Conservation (phyloP, 176 grass and related monocot genomes). For the Themeda triandra region DNA sequence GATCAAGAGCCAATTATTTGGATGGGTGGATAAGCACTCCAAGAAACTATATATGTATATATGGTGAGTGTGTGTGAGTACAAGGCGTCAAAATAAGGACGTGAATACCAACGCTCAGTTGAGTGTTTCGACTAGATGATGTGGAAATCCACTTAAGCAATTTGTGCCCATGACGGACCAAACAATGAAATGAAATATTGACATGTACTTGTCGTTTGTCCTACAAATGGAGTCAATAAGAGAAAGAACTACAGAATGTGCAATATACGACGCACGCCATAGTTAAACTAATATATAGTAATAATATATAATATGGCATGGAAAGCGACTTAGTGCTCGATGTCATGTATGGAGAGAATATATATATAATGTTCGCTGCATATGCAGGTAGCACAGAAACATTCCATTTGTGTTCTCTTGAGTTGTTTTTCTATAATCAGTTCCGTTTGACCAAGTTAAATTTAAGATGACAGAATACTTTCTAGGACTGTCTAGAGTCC, state of each 20-base stretch:
- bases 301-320: neutral
- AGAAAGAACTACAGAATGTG: neutral
- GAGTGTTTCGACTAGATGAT: conserved; percentile 16
- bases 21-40: neutral
- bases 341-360: neutral
- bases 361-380: neutral
- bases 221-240: neutral
- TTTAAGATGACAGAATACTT: neutral
- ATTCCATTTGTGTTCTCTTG: neutral
- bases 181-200: neutral
- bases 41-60: neutral
- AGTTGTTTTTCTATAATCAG: neutral
- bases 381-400: neutral
- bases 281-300: neutral
- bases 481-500: neutral
- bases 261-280: neutral
- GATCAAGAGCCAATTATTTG: neutral
- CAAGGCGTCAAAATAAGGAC: conserved; percentile 8
- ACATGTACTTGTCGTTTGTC: neutral
- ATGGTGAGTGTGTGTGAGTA: neutral
- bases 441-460: neutral
- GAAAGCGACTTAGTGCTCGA: neutral
- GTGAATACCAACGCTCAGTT: neutral
- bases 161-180: neutral
- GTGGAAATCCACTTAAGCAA: neutral